These are phyloP conservation scores for Ustilago cynodontis DNA, from an alignment of 1,284 basidiomycete genomes.

Conservation along the genomic window DNA sequence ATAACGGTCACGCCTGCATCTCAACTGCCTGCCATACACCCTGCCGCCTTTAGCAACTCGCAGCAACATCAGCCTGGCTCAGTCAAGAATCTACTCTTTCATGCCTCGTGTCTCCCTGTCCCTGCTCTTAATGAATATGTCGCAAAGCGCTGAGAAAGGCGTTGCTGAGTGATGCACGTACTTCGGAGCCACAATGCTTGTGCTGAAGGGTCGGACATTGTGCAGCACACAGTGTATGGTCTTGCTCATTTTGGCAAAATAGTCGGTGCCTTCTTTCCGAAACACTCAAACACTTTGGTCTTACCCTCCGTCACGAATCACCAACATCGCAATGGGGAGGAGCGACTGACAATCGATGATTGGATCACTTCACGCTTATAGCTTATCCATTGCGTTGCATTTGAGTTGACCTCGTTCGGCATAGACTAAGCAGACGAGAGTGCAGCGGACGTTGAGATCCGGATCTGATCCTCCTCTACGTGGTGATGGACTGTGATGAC, in stretches of 20 bases:
- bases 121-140: conserved; percentile 11
- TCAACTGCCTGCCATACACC: neutral
- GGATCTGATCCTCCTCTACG: neutral
- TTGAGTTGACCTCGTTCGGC: neutral
- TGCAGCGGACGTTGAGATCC: neutral
- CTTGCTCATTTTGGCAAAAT: conserved; percentile 7
- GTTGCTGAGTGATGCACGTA: conserved; percentile 33
- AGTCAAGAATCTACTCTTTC: conserved; percentile 33
- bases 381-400: conserved; percentile 4
- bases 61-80: conserved; percentile 12
- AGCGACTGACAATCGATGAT: neutral
- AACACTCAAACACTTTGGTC: conserved; percentile 28
- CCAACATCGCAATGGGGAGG: neutral
- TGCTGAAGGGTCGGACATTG: neutral
- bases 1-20: conserved; percentile 27
- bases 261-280: conserved; percentile 12
- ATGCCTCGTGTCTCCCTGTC: neutral
- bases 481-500: too few relatives aligned
- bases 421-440: neutral
- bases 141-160: conserved; percentile 2
- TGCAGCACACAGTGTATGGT: conserved; percentile 1
- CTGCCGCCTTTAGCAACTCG: neutral
- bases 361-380: neutral
- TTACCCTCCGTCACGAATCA: neutral
- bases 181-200: conserved; percentile 17